These are phyloP conservation scores for Emmonsiellopsis sp. DNA, from an alignment of 2,329 filamentous ascomycete species.

Conservation along the genomic window DNA sequence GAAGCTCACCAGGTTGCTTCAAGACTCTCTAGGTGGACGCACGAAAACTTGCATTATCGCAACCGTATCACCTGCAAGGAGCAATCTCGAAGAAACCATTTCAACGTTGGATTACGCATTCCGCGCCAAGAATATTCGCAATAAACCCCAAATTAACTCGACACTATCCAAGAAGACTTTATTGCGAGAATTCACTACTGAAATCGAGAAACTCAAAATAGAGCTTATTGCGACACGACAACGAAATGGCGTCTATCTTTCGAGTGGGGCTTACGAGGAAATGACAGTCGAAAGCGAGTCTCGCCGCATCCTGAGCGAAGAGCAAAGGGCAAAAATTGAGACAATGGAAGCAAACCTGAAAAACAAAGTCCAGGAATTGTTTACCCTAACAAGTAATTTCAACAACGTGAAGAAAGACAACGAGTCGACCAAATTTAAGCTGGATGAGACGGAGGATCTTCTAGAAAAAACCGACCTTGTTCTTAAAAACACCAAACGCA, in stretches of 20 bases:
- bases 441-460: slow-evolving; percentile 72
- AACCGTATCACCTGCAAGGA: slow-evolving; percentile 87
- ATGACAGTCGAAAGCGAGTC: slow-evolving; percentile 90
- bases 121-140: slow-evolving; percentile 94
- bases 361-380: slow-evolving; percentile 89
- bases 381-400: slow-evolving; percentile 76
- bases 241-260: slow-evolving; percentile 89
- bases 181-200: slow-evolving; percentile 76
- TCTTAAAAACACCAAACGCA: slow-evolving; percentile 64
- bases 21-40: slow-evolving; percentile 89
- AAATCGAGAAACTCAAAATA: slow-evolving; percentile 90
- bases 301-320: slow-evolving; percentile 78
- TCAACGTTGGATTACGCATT: slow-evolving; percentile 97
- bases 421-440: slow-evolving; percentile 59
- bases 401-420: slow-evolving; percentile 84
- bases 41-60: slow-evolving; percentile 99
- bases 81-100: slow-evolving; percentile 94
- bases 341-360: slow-evolving; percentile 82
- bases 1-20: slow-evolving; percentile 84
- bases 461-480: slow-evolving; percentile 83
- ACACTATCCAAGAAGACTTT: slow-evolving; percentile 88
- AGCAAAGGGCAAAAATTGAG: slow-evolving; percentile 85
- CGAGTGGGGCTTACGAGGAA: slow-evolving; percentile 80
- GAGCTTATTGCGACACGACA: slow-evolving; percentile 88
- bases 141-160: slow-evolving; percentile 92